Conservation (phyloP, 495 filamentous ascomycete species). For the Tuber calosporum region DNA sequence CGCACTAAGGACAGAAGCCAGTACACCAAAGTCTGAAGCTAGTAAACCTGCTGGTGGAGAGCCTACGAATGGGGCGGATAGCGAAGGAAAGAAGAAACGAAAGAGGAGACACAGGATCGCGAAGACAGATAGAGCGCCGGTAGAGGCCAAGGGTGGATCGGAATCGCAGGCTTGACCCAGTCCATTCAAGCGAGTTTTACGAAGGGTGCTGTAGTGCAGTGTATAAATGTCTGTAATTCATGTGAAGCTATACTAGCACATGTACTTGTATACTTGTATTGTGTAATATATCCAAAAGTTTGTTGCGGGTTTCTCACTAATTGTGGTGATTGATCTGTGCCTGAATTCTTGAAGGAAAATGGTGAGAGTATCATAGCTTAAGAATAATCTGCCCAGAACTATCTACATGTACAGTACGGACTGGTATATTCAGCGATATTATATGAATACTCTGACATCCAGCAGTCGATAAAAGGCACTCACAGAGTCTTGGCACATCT, state of each 20-base stretch:
- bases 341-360: background rate
- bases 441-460: background rate
- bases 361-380: background rate
- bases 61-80: conserved; percentile 2
- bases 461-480: background rate
- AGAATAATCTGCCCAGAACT: background rate
- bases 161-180: background rate
- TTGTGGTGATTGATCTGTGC: background rate
- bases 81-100: conserved; percentile 41
- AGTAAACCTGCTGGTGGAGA: conserved; percentile 32
- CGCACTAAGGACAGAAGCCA: conserved; percentile 15
- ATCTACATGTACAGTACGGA: background rate
- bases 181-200: background rate
- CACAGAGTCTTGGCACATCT: background rate
- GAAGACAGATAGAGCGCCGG: conserved; percentile 10
- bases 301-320: background rate
- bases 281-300: background rate
- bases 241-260: background rate
- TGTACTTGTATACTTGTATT: background rate
- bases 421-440: background rate
- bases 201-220: background rate
- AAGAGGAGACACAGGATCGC: conserved; percentile 44
- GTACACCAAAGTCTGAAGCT: conserved; percentile 22
- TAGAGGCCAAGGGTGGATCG: background rate
- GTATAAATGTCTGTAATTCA: background rate